Evolutionary conservation across 495 filamentous ascomycete species (phyloP).

Genomic region (Pyronema domesticum): DNA sequence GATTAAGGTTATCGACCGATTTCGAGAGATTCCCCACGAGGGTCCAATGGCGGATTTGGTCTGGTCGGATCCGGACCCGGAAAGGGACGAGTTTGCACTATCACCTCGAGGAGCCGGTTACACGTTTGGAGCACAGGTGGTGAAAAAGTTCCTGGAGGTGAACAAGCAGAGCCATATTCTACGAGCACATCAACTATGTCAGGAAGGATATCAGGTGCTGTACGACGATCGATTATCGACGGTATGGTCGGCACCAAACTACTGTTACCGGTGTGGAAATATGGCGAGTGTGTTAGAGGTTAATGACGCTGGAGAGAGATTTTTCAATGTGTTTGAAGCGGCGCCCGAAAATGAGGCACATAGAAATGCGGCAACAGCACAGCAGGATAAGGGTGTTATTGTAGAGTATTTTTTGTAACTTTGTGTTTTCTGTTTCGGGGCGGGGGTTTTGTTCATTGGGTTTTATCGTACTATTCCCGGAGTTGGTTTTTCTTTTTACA

Average conservation of each 20-base stretch:
- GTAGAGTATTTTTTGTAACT: slow-evolving; percentile 56
- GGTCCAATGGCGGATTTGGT: slow-evolving; percentile 98
- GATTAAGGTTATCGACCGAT: slow-evolving; percentile 98
- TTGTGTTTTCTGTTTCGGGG: neutral
- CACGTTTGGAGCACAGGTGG: slow-evolving; percentile 90
- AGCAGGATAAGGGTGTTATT: slow-evolving; percentile 41
- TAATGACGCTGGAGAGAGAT: slow-evolving; percentile 72
- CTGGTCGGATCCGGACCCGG: slow-evolving; percentile 91
- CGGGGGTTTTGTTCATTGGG: neutral
- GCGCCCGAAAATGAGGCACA: slow-evolving; percentile 89
- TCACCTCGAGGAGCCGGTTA: slow-evolving; percentile 90
- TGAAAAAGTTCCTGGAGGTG: slow-evolving; percentile 91
- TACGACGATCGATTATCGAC: slow-evolving; percentile 90
- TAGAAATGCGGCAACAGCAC: slow-evolving; percentile 42
- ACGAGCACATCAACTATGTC: slow-evolving; percentile 89
- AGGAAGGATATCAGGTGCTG: slow-evolving; percentile 89
- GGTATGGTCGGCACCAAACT: slow-evolving; percentile 94
- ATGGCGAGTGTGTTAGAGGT: slow-evolving; percentile 94
- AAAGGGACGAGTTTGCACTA: slow-evolving; percentile 88
- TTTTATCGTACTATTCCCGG: neutral
- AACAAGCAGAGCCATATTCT: slow-evolving; percentile 95
- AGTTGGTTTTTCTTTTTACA: neutral
- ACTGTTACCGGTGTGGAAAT: slow-evolving; percentile 93
- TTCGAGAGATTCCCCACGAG: slow-evolving; percentile 94
- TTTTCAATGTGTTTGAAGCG: slow-evolving; percentile 93